These are phyloP conservation scores for Rickenella mellea DNA, from an alignment of 768 basidiomycete species.

Conservation along the genomic window DNA sequence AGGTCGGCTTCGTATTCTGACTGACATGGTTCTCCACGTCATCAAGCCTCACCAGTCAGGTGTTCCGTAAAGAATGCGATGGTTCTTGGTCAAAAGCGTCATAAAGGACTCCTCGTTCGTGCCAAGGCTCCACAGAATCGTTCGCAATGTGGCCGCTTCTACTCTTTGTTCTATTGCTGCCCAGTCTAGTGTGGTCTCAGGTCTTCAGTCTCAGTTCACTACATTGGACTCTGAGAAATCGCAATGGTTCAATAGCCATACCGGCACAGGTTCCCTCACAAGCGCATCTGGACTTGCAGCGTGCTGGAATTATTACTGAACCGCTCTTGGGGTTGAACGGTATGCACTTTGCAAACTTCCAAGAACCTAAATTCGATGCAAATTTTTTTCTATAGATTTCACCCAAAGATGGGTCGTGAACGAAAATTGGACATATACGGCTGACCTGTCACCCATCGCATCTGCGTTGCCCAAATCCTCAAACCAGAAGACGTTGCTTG, in stretches of 20 bases:
- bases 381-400: slow-evolving; percentile 29
- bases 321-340: slow-evolving; percentile 47
- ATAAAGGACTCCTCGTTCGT: no score
- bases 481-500: slow-evolving; percentile 28
- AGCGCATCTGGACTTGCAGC: slow-evolving; percentile 41
- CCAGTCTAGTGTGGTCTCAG: slow-evolving; percentile 10
- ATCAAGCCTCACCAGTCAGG: no score
- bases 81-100: no score
- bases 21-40: no score
- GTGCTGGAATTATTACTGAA: slow-evolving; percentile 43
- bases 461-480: slow-evolving; percentile 11
- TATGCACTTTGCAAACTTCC: slow-evolving; percentile 9
- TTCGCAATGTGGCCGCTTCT: no score
- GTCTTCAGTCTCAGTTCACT: slow-evolving; percentile 36
- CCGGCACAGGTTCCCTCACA: slow-evolving; percentile 44
- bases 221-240: slow-evolving; percentile 43
- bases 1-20: no score
- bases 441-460: slow-evolving; percentile 37
- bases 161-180: no score
- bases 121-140: no score
- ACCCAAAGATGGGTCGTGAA: slow-evolving; percentile 45
- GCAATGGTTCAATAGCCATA: slow-evolving; percentile 44
- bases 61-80: no score
- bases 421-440: slow-evolving; percentile 53
- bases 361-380: neutral